phyloP scores from a whole-genome alignment of 2,329 filamentous ascomycete species.

The Corniculantispora saksenae region DNA sequence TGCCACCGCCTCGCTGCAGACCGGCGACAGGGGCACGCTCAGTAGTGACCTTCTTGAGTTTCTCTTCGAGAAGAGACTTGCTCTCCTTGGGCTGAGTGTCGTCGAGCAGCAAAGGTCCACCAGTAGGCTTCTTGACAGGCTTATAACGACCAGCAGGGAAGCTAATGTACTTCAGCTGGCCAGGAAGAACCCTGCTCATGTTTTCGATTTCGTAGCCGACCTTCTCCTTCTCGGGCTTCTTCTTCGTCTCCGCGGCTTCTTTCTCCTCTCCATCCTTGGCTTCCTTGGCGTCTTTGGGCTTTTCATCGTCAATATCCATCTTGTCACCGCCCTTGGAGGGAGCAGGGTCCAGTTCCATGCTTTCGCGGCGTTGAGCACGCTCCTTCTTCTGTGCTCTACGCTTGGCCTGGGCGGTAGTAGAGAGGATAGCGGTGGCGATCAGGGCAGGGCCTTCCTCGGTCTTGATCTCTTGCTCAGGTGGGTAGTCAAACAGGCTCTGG shows the following conservation, averaged over 20 bases:
- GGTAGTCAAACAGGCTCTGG: conserved; percentile 96
- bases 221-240: conserved; percentile 94
- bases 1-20: conserved; percentile 34
- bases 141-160: conserved; percentile 89
- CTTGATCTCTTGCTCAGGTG: conserved; percentile 94
- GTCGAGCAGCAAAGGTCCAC: conserved; percentile 86
- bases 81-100: conserved; percentile 79
- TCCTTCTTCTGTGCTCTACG: conserved; percentile 93
- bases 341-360: conserved; percentile 89
- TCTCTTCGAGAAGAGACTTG: conserved; percentile 84
- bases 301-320: conserved; percentile 81
- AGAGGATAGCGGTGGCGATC: conserved; percentile 92
- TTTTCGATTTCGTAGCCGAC: conserved; percentile 94
- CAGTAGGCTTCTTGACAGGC: conserved; percentile 89
- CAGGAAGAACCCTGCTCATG: conserved; percentile 90
- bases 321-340: conserved; percentile 69
- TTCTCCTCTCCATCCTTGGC: conserved; percentile 64
- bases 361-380: conserved; percentile 82
- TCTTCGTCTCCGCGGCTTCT: conserved; percentile 66
- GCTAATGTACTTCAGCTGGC: conserved; percentile 92
- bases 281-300: conserved; percentile 56
- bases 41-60: conserved; percentile 77
- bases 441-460: conserved; percentile 89
- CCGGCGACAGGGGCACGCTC: conserved; percentile 62
- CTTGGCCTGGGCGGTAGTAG: conserved; percentile 95